Evolutionary conservation across 1,139 yeast genomes (phyloP), one percentile per base, ranked within the genome.

Genomic region (Pichia sp.): DNA sequence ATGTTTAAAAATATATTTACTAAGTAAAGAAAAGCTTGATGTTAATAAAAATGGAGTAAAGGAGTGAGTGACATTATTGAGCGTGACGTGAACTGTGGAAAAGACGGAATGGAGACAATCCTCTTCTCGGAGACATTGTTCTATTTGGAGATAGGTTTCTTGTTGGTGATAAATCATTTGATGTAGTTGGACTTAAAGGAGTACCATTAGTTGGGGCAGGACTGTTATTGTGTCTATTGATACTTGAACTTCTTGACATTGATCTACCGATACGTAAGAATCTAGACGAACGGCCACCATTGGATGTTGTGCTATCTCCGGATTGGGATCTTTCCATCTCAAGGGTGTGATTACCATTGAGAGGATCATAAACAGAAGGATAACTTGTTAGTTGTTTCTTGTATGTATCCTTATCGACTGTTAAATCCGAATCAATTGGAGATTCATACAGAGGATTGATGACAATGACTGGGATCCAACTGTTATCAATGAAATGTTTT

Each of bases 381-480:
- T 44, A 55, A 2, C 28, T n/a, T 14, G 48, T 44, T 6, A 55
- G 11, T 28, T 19, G 4, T 15, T 53, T 35, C 24, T 30, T 32
- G 22, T 53, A 52, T 8, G 40, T 24, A n/a, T 33, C 15, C 10
- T 39, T 38, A 4, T 40, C 39, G 14, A 27, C 14, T 20, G 11
- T 28, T 10, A 5, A 10, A 28, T 28, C n/a, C 14, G 5, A 11
- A 11, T 28, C n/a, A 28, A 28, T 11, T 28, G 14, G 5, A 14
- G 17, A 33, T 15, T 71, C 71, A 55, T 77, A 75, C 19, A 67
- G 67, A 1, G 87, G 86, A 52, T 82, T 79, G 10, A 84, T 85
- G 11, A 83, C 78, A 40, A 83, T 75, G 4, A 83, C 88, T 0
- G 90, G 90, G 1, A 84, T 81, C 19, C 79, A 73, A 0, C 87